Base-by-base conservation (phyloP, 108 stramenopile species). In the Skeletonema grethae region DNA sequence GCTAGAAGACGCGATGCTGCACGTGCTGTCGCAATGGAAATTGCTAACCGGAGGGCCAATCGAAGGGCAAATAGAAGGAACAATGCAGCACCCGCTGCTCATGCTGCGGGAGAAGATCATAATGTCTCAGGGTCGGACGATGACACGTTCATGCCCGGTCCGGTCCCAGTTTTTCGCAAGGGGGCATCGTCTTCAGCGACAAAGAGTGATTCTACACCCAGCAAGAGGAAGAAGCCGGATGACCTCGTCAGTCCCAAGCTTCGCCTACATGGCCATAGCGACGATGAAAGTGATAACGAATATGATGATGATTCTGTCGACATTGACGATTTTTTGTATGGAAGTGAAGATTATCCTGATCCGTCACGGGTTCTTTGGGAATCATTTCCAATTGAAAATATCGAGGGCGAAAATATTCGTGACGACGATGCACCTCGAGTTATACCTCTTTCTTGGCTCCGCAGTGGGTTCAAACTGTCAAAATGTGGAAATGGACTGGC, bases 391-490 rank as follows among this genome's bases (percentile, higher is more conserved):
- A 29, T 43, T 15, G 67, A 69, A 6, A 75, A 74, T 31, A 72
- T 80, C 5, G 71, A 59, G 15, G 75, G 63, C 7, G 73, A 79
- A 10, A 30, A 35, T 20, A 43, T 43, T 43, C 36, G 41, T 38
- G 29, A 30, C 71, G 11, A 65, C 36, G 63, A 48, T 55, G 18
- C 50, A 7, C 50, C 18, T 24, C 22, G 22, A 53, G 50, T 53
- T 0, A 63, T 81, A 55, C 80, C 73, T n/a, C 5, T 28, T 10
- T 61, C 69, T 8, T 81, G 80, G 80, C 73, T 81, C 30, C 68
- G 73, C 32, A 75, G 72, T 50, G 80, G 80, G 2, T 81, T 81
- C 58, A 53, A 28, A 7, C 73, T 81, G 9, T 70, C 80, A 0
- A 59, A 65, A 62, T 81, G 73, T 50, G 69, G 69, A 9, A 75